phyloP scores from a whole-genome alignment of 1,284 basidiomycete genomes.

The Singerocomus inundabilis region DNA sequence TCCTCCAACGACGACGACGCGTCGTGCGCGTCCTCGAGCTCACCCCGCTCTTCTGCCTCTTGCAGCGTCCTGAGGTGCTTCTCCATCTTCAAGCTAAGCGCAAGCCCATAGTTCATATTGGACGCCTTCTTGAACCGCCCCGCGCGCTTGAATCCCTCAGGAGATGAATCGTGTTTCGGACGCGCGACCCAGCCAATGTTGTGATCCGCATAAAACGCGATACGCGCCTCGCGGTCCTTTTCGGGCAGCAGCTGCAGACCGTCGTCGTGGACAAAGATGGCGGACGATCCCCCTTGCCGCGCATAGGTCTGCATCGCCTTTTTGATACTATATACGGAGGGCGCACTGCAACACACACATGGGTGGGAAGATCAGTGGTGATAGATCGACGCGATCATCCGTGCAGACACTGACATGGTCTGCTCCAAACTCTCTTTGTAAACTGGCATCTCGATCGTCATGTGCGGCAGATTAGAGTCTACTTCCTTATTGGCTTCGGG shows the following conservation, averaged over 20 bases:
- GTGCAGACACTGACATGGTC: slow-evolving; percentile 71
- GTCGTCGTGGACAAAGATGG: slow-evolving; percentile 78
- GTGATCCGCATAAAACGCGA: slow-evolving; percentile 76
- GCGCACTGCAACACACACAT: slow-evolving; percentile 50
- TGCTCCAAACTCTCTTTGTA: slow-evolving; percentile 74
- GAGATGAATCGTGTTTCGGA: slow-evolving; percentile 53
- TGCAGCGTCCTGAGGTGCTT: slow-evolving; percentile 30
- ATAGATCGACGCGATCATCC: too few species aligned
- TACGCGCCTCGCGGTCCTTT: slow-evolving; percentile 63
- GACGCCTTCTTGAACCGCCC: slow-evolving; percentile 90
- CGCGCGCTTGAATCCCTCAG: slow-evolving; percentile 75
- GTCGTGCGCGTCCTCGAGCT: slow-evolving; percentile 35
- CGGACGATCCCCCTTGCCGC: slow-evolving; percentile 74
- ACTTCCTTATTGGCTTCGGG: slow-evolving; percentile 59
- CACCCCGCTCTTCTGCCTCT: slow-evolving; percentile 32
- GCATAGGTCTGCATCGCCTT: slow-evolving; percentile 86
- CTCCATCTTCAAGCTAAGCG: slow-evolving; percentile 71
- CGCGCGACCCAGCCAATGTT: slow-evolving; percentile 84
- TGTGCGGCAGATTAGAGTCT: slow-evolving; percentile 63
- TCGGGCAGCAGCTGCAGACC: slow-evolving; percentile 65
- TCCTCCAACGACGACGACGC: slow-evolving; percentile 52
- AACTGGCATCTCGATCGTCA: slow-evolving; percentile 77
- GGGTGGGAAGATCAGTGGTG: too few species aligned
- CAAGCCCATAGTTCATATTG: slow-evolving; percentile 85
- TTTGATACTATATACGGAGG: slow-evolving; percentile 79